These are phyloP conservation scores for Testicularia cyperi DNA, from an alignment of 1,284 basidiomycete genomes.

Conservation along the genomic window DNA sequence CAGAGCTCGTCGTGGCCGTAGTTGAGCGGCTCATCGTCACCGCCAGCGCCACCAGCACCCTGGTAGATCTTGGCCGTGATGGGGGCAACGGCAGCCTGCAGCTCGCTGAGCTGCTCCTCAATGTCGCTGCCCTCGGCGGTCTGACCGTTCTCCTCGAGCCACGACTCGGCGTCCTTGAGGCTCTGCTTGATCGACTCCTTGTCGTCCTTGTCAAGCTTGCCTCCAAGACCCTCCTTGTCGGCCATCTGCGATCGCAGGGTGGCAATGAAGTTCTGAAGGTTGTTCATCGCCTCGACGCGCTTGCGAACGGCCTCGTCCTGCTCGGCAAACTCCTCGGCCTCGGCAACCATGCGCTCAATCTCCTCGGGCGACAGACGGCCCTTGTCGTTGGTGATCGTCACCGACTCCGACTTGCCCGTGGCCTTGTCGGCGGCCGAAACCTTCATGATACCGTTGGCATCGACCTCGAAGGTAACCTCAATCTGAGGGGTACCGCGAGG, in stretches of 20 bases:
- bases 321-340: constrained; percentile 59
- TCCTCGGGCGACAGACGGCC: constrained; percentile 57
- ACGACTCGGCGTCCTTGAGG: constrained; percentile 58
- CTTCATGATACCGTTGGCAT: constrained; percentile 96
- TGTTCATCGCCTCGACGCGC: constrained; percentile 57
- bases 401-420: constrained; percentile 56
- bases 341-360: constrained; percentile 59
- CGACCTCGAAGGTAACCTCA: constrained; percentile 98
- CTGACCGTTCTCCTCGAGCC: constrained; percentile 59
- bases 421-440: constrained; percentile 65
- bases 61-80: constrained; percentile 60
- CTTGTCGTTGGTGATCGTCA: constrained; percentile 60
- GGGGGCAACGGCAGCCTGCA: constrained; percentile 57
- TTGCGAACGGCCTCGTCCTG: constrained; percentile 59
- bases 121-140: constrained; percentile 57
- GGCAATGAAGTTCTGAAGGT: constrained; percentile 58
- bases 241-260: constrained; percentile 52
- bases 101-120: constrained; percentile 59
- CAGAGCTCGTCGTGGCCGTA: constrained; percentile 60
- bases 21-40: constrained; percentile 55
- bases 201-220: constrained; percentile 59
- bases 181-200: constrained; percentile 58
- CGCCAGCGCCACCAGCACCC: constrained; percentile 23
- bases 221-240: constrained; percentile 60
- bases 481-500: constrained; percentile 98